Evolutionary conservation across 768 basidiomycete species (phyloP).

Genomic region (Hygrocybe coccinea): DNA sequence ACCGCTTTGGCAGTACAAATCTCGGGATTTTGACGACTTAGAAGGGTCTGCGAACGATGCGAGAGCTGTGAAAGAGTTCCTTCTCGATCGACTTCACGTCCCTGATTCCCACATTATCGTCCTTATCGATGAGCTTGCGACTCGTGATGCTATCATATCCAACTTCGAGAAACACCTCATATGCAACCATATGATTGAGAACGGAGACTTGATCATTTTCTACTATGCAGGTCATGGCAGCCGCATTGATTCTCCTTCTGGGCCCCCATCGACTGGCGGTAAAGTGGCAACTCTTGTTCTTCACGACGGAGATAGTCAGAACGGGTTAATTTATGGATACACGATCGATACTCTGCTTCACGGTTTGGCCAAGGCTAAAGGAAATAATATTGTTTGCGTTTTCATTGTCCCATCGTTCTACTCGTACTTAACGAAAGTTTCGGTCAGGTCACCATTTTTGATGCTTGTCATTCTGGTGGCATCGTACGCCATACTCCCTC

Average conservation of each 20-base stretch:
- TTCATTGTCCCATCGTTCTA: not conserved
- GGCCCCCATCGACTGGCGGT: too few species aligned
- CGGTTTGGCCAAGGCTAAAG: not conserved
- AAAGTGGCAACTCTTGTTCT: not conserved
- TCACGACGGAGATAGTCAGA: not conserved
- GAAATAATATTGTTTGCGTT: not conserved
- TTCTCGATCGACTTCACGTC: not conserved
- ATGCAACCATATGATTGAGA: not conserved
- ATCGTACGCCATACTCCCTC: slow-evolving; percentile 6
- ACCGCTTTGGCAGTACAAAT: not conserved
- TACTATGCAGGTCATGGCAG: not conserved
- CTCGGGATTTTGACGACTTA: not conserved
- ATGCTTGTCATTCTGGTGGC: not conserved
- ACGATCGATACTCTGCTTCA: not conserved
- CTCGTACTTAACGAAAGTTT: not conserved
- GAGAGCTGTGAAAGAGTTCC: not conserved
- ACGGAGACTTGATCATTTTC: not conserved
- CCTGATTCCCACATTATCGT: slow-evolving; percentile 4
- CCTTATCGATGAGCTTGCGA: slow-evolving; percentile 1
- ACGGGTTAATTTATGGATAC: not conserved
- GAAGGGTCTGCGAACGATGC: slow-evolving; percentile 5
- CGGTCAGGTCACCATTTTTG: not conserved
- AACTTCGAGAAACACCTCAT: slow-evolving; percentile 1
- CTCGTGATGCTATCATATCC: slow-evolving; percentile 5
- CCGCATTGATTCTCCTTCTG: too few species aligned